Evolutionary conservation across 73 alveolate genomes (phyloP).

Genomic region (Effrenium voratum): DNA sequence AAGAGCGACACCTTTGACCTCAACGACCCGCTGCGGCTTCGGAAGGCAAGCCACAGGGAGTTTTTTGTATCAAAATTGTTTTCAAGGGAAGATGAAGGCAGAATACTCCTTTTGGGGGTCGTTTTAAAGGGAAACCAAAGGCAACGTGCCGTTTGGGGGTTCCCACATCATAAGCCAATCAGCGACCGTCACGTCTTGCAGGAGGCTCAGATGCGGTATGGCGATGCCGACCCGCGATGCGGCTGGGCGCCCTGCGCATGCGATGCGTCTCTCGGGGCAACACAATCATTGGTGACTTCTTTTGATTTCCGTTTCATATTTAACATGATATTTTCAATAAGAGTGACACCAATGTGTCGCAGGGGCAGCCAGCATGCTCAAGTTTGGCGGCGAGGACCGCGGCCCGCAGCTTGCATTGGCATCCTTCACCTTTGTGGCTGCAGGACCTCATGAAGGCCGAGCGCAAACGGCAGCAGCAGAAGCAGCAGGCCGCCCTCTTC

Average conservation of each 20-base stretch:
- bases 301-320: too few relatives aligned
- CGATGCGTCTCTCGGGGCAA: too few relatives aligned
- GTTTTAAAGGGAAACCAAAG: too few relatives aligned
- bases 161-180: too few relatives aligned
- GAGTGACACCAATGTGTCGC: not conserved
- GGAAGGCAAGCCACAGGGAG: constrained; percentile 18
- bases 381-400: constrained; percentile 74
- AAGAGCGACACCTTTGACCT: constrained; percentile 87
- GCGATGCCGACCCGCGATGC: constrained; percentile 71
- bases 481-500: constrained; percentile 68
- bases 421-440: not conserved
- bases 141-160: too few relatives aligned
- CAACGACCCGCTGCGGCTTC: constrained; percentile 76
- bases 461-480: constrained; percentile 58
- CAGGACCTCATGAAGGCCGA: constrained; percentile 81
- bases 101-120: too few relatives aligned
- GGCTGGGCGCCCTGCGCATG: not conserved
- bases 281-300: too few relatives aligned
- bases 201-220: constrained; percentile 61
- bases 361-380: constrained; percentile 73
- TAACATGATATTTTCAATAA: too few relatives aligned
- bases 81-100: too few relatives aligned
- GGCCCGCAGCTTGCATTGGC: not conserved
- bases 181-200: not conserved
- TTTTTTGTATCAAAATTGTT: too few relatives aligned